These are phyloP conservation scores for Pestalotiopsis sp. DNA, from an alignment of 2,329 filamentous ascomycete genomes.

Conservation along the genomic window DNA sequence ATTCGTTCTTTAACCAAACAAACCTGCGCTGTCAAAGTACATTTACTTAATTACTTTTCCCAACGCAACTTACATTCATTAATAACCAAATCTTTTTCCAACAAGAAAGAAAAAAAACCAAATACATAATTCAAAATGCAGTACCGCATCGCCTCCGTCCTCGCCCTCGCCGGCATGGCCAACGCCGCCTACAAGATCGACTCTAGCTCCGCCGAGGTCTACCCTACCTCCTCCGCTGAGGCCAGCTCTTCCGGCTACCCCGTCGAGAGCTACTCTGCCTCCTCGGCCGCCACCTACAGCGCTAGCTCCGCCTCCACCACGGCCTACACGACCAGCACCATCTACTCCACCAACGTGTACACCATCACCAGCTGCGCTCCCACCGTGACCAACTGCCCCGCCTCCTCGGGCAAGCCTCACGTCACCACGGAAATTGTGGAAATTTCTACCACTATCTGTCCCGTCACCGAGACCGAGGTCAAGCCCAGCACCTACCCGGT, in stretches of 20 bases:
- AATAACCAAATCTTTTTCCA: not conserved
- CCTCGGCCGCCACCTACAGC: not conserved
- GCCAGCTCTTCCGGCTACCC: not conserved
- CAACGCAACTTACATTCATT: constrained; percentile 2
- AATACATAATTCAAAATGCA: constrained; percentile 8
- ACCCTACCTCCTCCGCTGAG: not conserved
- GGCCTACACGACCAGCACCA: not conserved
- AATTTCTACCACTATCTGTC: constrained; percentile 10
- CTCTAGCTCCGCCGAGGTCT: not conserved
- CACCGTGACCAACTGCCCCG: constrained; percentile 10
- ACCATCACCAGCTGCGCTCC: constrained; percentile 3
- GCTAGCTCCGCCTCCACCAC: not conserved
- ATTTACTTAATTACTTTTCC: not conserved
- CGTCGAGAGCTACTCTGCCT: not conserved
- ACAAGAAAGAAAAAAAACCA: not conserved
- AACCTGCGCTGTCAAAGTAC: not conserved
- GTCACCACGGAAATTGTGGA: not conserved
- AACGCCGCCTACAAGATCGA: constrained; percentile 1
- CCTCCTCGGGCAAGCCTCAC: not conserved
- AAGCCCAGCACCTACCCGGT: not conserved
- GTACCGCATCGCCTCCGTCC: constrained; percentile 1
- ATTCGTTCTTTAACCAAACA: not conserved
- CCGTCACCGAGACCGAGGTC: constrained; percentile 3
- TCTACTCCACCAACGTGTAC: constrained; percentile 6
- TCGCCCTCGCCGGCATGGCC: constrained; percentile 10